Conservation (phyloP, 306 rosid species). For the Mucuna pruriens region DNA sequence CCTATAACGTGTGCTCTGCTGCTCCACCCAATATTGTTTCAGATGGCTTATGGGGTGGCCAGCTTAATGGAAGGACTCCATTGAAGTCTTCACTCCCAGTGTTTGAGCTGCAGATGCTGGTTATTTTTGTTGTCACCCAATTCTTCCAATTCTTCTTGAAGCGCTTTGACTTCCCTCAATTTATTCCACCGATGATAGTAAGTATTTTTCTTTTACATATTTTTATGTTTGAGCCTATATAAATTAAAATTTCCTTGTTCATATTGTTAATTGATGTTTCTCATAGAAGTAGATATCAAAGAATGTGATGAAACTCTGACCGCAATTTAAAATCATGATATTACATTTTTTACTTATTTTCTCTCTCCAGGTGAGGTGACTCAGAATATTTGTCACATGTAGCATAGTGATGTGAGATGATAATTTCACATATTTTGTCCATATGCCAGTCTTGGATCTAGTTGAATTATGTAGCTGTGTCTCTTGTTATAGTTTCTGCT, state of each 20-base stretch:
- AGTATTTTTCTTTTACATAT: background rate
- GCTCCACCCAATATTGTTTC: constrained; percentile 42
- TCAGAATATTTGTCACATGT: background rate
- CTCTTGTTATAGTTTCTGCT: background rate
- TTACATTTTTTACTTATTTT: background rate
- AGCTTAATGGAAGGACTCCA: background rate
- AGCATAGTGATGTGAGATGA: background rate
- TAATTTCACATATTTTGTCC: background rate
- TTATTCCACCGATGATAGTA: constrained; percentile 58
- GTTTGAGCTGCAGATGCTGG: constrained; percentile 51
- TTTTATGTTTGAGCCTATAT: background rate
- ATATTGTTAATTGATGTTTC: background rate
- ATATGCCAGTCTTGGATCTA: background rate
- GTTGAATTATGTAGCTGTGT: background rate
- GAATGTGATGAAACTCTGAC: no score
- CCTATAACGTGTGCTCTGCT: background rate
- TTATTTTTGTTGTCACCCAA: constrained; percentile 46
- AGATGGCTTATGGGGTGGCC: constrained; percentile 49
- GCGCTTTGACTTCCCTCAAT: constrained; percentile 49
- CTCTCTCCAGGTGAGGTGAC: background rate
- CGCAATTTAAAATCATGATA: no score
- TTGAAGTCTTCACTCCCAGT: constrained; percentile 32
- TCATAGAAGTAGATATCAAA: background rate
- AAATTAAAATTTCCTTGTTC: background rate
- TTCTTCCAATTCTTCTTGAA: constrained; percentile 45